Base-by-base conservation (phyloP, 805 yeast genomes). In the Lipomyces orientalis region DNA sequence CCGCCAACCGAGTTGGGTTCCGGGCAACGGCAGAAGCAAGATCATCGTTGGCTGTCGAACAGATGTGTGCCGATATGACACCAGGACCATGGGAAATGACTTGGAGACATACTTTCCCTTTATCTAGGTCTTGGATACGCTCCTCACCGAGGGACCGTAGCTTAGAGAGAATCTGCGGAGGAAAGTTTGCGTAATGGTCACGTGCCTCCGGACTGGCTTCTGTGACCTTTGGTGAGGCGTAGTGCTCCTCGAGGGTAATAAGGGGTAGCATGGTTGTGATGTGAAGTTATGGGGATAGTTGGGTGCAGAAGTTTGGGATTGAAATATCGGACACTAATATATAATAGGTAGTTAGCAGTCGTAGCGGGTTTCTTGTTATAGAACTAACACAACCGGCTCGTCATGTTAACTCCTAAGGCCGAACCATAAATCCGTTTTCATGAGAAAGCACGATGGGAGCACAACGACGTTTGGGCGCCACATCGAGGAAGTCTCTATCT, bases 71-170 rank as follows among this genome's bases (percentile, higher is more conserved):
- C 14, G 62, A 54, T 37, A 54, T 54, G 63, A 8, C 9, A 59
- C 63, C 33, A 39, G 62, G 62, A 59, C 62, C 58, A 46, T 59
- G 62, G 33, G 62, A 59, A 39, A 59, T 22, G 25, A 59, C 62
- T 59, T 59, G 62, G 33, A 59, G 25, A 16, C 63, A 37, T 31
- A 54, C 62, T n/a, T 46, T 12, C 54, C 58, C 33, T 34, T 43
- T 22, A 59, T 59, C 62, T 25, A 59, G 19, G 16, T 59, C 59
- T 59, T 51, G 33, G 63, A 59, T 37, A 9, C 62, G 58, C 31
- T 49, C 33, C 54, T 59, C 62, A 35, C 33, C 59, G 31, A 59
- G 62, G 25, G 29, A 29, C 29, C n/a, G 63, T 25, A 59, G 35
- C 62, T 59, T 59, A n/a, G 25, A n/a, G 29, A 39, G 19, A 31